These are phyloP conservation scores for Arachis stenosperma DNA, from an alignment of 306 rosid species.

Conservation along the genomic window DNA sequence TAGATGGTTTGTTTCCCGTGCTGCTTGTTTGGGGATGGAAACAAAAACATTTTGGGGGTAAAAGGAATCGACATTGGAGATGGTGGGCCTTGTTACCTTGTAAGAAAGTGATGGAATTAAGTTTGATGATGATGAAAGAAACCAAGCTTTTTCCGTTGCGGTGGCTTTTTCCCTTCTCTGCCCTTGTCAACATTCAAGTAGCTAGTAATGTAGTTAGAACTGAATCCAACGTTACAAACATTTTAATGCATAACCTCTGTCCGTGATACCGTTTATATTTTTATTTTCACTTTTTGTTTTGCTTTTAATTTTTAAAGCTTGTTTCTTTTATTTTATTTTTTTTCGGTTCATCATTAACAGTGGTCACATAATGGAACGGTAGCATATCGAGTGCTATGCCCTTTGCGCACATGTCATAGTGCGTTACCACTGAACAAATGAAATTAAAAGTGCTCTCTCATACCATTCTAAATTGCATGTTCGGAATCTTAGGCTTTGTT, in stretches of 20 bases:
- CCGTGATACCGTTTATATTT: constrained; percentile 35
- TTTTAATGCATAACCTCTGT: constrained; percentile 35
- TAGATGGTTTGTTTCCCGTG: background rate
- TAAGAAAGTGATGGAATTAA: constrained; percentile 34
- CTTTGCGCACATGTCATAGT: constrained; percentile 49
- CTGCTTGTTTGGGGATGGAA: background rate
- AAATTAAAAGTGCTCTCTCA: constrained; percentile 27
- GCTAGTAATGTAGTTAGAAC: background rate
- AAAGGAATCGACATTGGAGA: background rate
- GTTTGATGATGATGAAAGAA: background rate
- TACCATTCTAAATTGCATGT: constrained; percentile 32
- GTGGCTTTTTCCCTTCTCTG: constrained; percentile 15
- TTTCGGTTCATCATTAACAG: background rate
- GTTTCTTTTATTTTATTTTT: no score
- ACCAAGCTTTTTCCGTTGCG: constrained; percentile 8
- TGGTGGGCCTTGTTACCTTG: constrained; percentile 31
- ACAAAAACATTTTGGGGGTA: constrained; percentile 6
- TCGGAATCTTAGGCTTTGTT: constrained; percentile 34
- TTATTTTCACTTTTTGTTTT: background rate
- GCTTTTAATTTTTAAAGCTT: no score
- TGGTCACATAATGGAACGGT: constrained; percentile 48
- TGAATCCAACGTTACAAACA: constrained; percentile 49
- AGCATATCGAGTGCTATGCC: constrained; percentile 39
- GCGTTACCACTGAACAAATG: constrained; percentile 27
- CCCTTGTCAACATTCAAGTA: constrained; percentile 14